Conservation (phyloP, 345 rosid species). For the Arabis alpina region DNA sequence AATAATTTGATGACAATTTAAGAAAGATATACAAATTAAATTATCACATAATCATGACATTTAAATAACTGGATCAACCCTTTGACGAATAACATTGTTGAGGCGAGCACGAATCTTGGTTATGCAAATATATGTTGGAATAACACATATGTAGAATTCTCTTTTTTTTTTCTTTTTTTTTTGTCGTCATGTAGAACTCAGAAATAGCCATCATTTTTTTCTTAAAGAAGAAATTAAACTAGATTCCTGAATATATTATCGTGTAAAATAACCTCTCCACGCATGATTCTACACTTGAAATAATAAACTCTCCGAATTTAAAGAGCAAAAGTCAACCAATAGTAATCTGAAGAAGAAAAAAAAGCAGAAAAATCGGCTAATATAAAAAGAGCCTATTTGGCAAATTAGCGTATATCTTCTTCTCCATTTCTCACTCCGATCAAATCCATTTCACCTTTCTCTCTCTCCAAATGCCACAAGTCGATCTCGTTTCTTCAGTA, state of each 20-base stretch:
- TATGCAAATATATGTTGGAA: too few species aligned
- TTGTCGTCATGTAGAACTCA: too few species aligned
- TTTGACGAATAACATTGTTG: too few species aligned
- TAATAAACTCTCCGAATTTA: not conserved
- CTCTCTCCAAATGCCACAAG: slow-evolving; percentile 39
- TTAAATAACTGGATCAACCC: too few species aligned
- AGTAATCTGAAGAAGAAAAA: not conserved
- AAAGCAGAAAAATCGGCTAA: slow-evolving; percentile 1
- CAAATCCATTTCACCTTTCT: not conserved
- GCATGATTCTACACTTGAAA: not conserved
- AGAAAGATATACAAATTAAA: too few species aligned
- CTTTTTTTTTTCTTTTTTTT: too few species aligned
- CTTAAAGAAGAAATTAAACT: too few species aligned
- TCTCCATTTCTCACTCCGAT: slow-evolving; percentile 19
- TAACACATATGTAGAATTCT: too few species aligned
- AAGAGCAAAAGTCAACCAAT: slow-evolving; percentile 33
- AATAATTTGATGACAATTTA: too few species aligned
- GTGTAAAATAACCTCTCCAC: not conserved
- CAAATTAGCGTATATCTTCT: not conserved
- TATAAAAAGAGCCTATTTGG: slow-evolving; percentile 26
- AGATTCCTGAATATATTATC: not conserved
- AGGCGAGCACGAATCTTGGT: too few species aligned
- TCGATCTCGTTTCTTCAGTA: slow-evolving; percentile 75
- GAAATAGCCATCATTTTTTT: too few species aligned
- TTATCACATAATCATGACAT: too few species aligned